Evolutionary conservation across 345 rosid species (phyloP).

Genomic region (Excoecaria cochinchinensis): DNA sequence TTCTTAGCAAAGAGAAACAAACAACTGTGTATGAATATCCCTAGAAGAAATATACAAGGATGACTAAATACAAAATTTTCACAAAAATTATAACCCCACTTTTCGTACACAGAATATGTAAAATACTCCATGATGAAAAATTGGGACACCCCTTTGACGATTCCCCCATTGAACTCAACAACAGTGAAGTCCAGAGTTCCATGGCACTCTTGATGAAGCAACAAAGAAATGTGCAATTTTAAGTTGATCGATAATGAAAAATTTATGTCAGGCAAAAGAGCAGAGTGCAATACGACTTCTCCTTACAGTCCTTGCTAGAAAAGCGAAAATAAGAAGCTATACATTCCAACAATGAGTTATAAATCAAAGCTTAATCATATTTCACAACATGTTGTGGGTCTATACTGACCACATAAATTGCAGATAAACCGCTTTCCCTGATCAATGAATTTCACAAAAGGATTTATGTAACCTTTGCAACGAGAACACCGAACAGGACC

Average conservation of each 20-base stretch:
- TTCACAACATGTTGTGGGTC: neutral
- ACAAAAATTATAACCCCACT: neutral
- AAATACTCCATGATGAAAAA: neutral
- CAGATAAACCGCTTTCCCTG: slow-evolving; percentile 88
- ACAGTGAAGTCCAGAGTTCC: no score
- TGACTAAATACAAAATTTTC: neutral
- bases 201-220: no score
- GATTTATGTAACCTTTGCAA: slow-evolving; percentile 94
- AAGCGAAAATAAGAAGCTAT: neutral
- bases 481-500: slow-evolving; percentile 94
- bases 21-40: neutral
- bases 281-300: neutral
- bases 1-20: neutral
- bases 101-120: neutral
- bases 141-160: neutral
- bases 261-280: no score
- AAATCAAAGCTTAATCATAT: neutral
- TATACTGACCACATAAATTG: slow-evolving; percentile 55
- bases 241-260: no score
- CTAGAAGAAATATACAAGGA: neutral
- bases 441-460: slow-evolving; percentile 87
- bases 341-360: neutral
- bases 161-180: neutral
- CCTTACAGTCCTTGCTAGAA: neutral
- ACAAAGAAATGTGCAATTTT: no score